Base-by-base conservation (phyloP, 1,139 yeast species). In the Pichia sp. region DNA sequence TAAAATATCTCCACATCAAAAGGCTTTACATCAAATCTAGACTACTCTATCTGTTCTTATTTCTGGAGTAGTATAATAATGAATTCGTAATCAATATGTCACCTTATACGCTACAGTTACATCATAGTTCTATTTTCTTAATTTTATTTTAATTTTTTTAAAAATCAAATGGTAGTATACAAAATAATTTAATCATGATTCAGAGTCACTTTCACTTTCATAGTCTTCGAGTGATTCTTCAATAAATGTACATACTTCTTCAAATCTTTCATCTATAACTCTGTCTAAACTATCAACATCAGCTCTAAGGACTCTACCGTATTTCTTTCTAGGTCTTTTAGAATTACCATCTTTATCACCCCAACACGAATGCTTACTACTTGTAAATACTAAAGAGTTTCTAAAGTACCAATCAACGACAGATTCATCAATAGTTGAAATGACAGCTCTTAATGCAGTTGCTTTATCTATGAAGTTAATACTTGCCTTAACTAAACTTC, bases 341-440 rank as follows among this genome's bases (percentile, higher is more conserved):
- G 52, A 46, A 39, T 50, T 54, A 8, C 54, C 54, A 21, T 59
- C 63, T 20, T 53, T 56, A 17, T 72, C 75, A 22, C 77, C 85
- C 96, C 96, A 90, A 56, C 94, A 85, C 4, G 85, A 72, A 62
- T 91, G 95, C 51, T 75, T 76, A 46, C 75, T 71, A 48, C 90
- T 77, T 8, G 96, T 80, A 64, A 91, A 90, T 1, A 93, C 78
- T 24, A 91, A 77, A 1, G 97, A 88, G 58, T 88, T 86, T 55
- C 83, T 83, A 68, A 83, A 90, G 65, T 83, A 93, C 97, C 98
- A 91, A 59, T 90, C 96, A 18, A 87, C 79, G 71, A 87, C 77
- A 27, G 86, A 79, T 65, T 93, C 98, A 65, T 91, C 97, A 67
- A 90, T 83, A 33, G 88, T 76, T 8, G 96, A 93, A 9, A 86